phyloP scores from a whole-genome alignment of 1,284 basidiomycete genomes.

The Mycena sp. region DNA sequence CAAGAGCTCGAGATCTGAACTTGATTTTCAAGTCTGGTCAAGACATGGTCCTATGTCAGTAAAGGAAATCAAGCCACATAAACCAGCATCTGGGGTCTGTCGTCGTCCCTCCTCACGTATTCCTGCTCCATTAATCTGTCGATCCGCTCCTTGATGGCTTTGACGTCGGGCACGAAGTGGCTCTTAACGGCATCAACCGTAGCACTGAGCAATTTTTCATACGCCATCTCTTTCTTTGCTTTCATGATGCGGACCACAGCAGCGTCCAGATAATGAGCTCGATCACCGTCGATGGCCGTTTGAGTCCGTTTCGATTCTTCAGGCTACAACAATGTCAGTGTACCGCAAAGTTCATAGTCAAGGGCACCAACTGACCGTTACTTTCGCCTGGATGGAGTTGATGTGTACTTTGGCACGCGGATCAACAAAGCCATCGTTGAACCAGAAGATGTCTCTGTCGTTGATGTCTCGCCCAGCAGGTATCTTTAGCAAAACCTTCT shows the following conservation, averaged over 20 bases:
- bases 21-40: too few species aligned
- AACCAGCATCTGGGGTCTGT: slow-evolving; percentile 74
- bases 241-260: slow-evolving; percentile 98
- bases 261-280: slow-evolving; percentile 88
- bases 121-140: slow-evolving; percentile 87
- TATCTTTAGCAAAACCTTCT: slow-evolving; percentile 87
- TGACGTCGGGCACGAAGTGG: slow-evolving; percentile 78
- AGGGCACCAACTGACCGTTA: slow-evolving; percentile 67
- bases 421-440: slow-evolving; percentile 89
- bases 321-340: slow-evolving; percentile 53
- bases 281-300: slow-evolving; percentile 85
- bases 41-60: too few species aligned
- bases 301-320: slow-evolving; percentile 91
- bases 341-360: slow-evolving; percentile 3
- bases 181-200: slow-evolving; percentile 84
- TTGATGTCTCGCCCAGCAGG: slow-evolving; percentile 86
- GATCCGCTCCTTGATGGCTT: slow-evolving; percentile 86
- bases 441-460: slow-evolving; percentile 80
- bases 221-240: slow-evolving; percentile 80
- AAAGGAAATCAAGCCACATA: slow-evolving; percentile 83
- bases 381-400: slow-evolving; percentile 95
- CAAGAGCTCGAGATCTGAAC: too few species aligned
- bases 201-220: slow-evolving; percentile 82
- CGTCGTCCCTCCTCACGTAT: slow-evolving; percentile 82
- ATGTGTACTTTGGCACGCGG: slow-evolving; percentile 87